Evolutionary conservation across 2,329 filamentous ascomycete species (phyloP).

Genomic region (Cryphonectria parasitica): DNA sequence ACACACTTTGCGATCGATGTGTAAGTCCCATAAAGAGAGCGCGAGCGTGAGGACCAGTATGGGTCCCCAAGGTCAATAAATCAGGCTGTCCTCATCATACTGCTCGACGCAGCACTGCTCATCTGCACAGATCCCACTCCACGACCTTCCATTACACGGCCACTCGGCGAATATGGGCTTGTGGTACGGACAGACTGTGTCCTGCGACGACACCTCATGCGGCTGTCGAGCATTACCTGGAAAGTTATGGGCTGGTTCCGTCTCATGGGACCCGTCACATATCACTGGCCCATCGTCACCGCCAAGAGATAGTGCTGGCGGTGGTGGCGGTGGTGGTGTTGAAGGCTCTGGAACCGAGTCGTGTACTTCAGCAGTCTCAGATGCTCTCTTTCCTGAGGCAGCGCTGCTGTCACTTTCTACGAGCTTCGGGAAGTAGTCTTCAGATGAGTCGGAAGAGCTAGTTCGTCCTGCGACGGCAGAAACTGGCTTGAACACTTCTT

Average conservation of each 20-base stretch:
- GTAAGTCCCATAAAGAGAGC: background rate
- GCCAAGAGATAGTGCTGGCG: background rate
- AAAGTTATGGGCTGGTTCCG: background rate
- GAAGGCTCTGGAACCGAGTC: background rate
- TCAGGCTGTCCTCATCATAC: background rate
- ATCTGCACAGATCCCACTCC: background rate
- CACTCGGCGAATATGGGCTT: background rate
- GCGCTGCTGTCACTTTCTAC: background rate
- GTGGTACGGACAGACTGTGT: background rate
- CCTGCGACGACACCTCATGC: background rate
- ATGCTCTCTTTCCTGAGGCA: background rate
- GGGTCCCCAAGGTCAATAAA: background rate
- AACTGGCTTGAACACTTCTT: background rate
- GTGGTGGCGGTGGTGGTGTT: background rate
- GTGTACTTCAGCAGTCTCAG: background rate
- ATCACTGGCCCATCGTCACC: background rate
- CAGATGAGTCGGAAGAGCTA: background rate
- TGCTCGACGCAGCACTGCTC: constrained; percentile 6
- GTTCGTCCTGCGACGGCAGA: background rate
- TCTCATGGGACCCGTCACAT: background rate
- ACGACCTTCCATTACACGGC: background rate
- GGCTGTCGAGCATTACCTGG: background rate
- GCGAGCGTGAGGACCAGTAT: background rate
- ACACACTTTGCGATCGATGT: background rate
- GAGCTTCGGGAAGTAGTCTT: background rate